Evolutionary conservation across 2,329 filamentous ascomycete species (phyloP), one percentile per base, ranked within the genome.

Genomic region (Claviceps sp.): DNA sequence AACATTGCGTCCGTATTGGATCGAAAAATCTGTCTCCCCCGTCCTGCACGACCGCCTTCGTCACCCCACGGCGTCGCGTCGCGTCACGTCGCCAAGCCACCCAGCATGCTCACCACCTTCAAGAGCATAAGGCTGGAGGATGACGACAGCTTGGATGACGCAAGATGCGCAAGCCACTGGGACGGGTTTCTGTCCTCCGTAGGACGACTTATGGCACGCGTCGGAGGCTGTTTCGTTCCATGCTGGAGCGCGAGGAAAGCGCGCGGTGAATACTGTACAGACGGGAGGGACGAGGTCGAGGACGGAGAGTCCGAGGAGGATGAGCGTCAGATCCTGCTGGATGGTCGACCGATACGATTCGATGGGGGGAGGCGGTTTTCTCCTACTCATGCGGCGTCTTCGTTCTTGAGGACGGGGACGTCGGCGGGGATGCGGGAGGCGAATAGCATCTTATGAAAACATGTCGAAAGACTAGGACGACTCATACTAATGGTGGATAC

Each of bases 401-500:
- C 69, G 4, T 72, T 71, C 56, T 58, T 75, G 48, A 65, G 60
- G 57, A 74, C 69, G 6, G 65, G 71, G 3, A 71, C 72, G 5
- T 59, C 71, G 14, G 59, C 61, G 43, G 58, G 60, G n/a, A 72
- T 72, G 58, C 65, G 58, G 43, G 62, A 61, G 53, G 63, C 63
- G 22, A 71, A 68, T 50, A 58, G 65, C n/a, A 59, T 67, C 9
- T 48, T 66, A 9, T 66, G n/a, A 54, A 4, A n/a, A 8, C n/a
- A 37, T 22, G 20, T 5, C 16, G 26, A 30, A 24, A 3, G 11
- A 22, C 30, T 34, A 34, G 30, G 30, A 34, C 30, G 30, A 11
- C 30, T 34, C 3, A 30, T 30, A 9, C 30, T 34, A 34, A 11
- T 11, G 30, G 30, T 34, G 30, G 9, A 34, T 11, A 11, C 30